Conservation (phyloP, 2,329 filamentous ascomycete species). For the Trichoderma sp. region DNA sequence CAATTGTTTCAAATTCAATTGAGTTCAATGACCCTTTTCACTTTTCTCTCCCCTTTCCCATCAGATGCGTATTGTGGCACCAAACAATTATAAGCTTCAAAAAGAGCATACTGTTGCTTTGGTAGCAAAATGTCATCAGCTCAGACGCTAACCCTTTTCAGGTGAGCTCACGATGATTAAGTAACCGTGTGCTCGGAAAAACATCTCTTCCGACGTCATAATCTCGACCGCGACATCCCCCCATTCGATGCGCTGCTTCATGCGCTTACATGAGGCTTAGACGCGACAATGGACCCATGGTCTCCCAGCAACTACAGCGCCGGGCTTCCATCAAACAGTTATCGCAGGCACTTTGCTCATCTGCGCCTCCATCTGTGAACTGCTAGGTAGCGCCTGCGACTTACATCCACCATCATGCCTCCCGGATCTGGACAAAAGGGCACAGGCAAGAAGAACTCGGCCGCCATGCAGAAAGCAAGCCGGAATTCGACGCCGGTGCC, state of each 20-base stretch:
- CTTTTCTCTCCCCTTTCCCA: not conserved
- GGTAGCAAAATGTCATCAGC: not conserved
- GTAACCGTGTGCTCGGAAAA: not conserved
- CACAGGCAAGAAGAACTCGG: slow-evolving; percentile 61
- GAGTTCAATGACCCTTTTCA: not conserved
- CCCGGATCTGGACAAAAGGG: slow-evolving; percentile 58
- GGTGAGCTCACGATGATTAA: not conserved
- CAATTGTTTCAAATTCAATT: not conserved
- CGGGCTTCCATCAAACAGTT: not conserved
- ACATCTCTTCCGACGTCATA: not conserved
- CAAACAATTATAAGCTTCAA: not conserved
- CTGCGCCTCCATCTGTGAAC: not conserved
- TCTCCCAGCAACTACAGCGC: not conserved
- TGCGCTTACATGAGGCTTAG: slow-evolving; percentile 11
- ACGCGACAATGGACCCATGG: slow-evolving; percentile 14
- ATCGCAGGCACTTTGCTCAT: not conserved
- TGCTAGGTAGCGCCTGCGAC: not conserved
- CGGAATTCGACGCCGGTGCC: slow-evolving; percentile 71
- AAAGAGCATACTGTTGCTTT: not conserved
- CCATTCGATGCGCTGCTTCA: not conserved
- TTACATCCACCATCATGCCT: slow-evolving; percentile 45
- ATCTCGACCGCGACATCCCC: slow-evolving; percentile 2
- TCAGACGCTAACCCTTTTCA: not conserved
- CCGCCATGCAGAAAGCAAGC: slow-evolving; percentile 64
- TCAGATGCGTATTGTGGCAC: not conserved